These are phyloP conservation scores for Urochloa ruziziensis DNA, from an alignment of 176 grass and related monocot genomes.

Conservation along the genomic window DNA sequence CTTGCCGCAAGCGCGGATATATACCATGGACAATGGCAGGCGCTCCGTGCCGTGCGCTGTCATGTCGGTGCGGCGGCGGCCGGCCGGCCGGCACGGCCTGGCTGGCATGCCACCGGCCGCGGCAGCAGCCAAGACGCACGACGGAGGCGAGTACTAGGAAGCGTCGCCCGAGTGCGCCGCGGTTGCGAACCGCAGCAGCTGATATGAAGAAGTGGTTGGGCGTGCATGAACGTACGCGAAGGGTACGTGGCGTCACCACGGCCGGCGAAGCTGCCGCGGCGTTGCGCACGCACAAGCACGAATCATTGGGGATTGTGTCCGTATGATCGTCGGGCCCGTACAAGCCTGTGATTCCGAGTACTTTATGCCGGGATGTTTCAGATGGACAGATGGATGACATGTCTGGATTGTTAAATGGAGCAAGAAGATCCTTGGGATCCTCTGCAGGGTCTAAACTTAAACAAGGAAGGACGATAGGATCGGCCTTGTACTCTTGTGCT, in stretches of 20 bases:
- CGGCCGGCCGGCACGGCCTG: constrained; percentile 3
- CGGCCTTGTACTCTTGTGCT: not conserved
- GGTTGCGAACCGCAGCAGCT: not conserved
- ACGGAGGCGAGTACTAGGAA: constrained; percentile 13
- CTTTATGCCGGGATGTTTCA: not conserved
- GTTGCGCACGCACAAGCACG: not conserved
- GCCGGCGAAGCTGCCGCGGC: constrained; percentile 21
- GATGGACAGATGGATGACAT: constrained; percentile 6
- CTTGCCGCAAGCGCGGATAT: constrained; percentile 2
- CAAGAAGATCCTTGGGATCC: constrained; percentile 3
- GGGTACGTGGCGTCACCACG: constrained; percentile 1
- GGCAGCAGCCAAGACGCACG: constrained; percentile 24
- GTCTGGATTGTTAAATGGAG: not conserved
- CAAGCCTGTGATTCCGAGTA: not conserved
- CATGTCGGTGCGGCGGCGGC: constrained; percentile 14
- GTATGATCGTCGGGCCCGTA: not conserved
- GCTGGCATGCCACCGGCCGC: constrained; percentile 33
- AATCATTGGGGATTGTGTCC: not conserved
- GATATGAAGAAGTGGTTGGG: not conserved
- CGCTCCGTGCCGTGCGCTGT: not conserved
- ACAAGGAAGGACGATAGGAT: not conserved
- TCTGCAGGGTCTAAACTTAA: not conserved
- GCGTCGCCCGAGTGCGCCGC: not conserved
- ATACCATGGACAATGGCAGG: constrained; percentile 4
- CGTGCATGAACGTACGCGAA: not conserved